A percentile compares a stretch with the other conserved stretches of the same genome.
Conservation (phyloP, 2,329 filamentous ascomycete genomes). For the Fusarium dimerum region DNA sequence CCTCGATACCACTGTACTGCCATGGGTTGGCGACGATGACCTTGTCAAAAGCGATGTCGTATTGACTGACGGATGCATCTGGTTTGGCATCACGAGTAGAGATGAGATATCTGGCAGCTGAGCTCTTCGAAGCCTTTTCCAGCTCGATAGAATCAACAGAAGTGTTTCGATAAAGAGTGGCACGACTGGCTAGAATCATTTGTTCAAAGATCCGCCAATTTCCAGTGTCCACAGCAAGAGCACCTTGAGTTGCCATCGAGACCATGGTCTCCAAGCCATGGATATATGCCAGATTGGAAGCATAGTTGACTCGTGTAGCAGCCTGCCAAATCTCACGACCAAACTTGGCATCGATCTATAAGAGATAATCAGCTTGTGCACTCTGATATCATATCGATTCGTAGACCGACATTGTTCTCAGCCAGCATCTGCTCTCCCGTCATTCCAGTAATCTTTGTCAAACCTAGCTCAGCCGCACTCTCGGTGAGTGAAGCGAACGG, state of each 20-base stretch:
- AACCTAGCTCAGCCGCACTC: conserved; percentile 65
- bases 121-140: conserved; percentile 41
- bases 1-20: conserved; percentile 73
- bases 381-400: too few relatives aligned
- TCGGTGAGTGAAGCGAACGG: conserved; percentile 78
- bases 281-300: conserved; percentile 80
- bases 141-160: conserved; percentile 63
- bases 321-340: conserved; percentile 84
- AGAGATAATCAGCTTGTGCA: conserved; percentile 2
- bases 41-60: conserved; percentile 67
- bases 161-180: conserved; percentile 65
- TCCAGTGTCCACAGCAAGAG: conserved; percentile 75
- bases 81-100: conserved; percentile 34
- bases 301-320: conserved; percentile 91
- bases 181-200: conserved; percentile 69
- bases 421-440: conserved; percentile 75
- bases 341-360: conserved; percentile 64
- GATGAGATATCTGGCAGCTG: conserved; percentile 49
- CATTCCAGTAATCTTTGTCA: conserved; percentile 65
- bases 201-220: conserved; percentile 94
- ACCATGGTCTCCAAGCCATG: conserved; percentile 91
- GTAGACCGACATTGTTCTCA: conserved; percentile 54
- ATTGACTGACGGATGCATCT: conserved; percentile 34
- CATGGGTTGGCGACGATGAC: conserved; percentile 82
- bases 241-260: conserved; percentile 85